Conservation (phyloP, 2,329 filamentous ascomycete species). For the Phyllosticta citrichinensis region DNA sequence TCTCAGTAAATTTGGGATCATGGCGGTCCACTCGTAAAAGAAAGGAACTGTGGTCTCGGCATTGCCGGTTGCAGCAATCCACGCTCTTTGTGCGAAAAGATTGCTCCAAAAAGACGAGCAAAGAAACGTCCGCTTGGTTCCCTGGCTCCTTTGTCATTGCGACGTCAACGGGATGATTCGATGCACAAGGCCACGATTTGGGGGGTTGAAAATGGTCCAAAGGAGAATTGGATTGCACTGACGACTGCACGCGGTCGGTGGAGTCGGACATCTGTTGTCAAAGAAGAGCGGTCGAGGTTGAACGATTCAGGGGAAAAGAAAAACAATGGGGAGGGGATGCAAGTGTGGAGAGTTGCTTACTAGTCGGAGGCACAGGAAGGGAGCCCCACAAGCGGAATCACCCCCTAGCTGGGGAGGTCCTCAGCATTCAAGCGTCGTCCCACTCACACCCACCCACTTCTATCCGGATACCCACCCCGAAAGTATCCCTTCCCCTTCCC, state of each 20-base stretch:
- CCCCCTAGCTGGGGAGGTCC: background rate
- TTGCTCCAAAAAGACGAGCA: background rate
- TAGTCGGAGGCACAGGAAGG: background rate
- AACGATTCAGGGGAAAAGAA: background rate
- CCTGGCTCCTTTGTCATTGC: background rate
- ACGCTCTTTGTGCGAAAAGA: background rate
- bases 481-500: background rate
- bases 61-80: background rate
- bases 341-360: background rate
- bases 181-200: too few species aligned
- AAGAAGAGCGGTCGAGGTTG: background rate
- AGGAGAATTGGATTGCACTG: background rate
- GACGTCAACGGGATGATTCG: background rate
- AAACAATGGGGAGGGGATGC: background rate
- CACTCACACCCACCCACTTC: background rate
- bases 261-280: background rate
- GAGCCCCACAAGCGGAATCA: background rate
- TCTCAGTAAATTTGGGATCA: background rate
- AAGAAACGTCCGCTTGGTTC: background rate
- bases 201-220: background rate
- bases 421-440: background rate
- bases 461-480: background rate
- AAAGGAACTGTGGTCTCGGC: background rate
- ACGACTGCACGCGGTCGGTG: too few species aligned
- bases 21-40: background rate